A percentile compares a stretch with the other conserved stretches of the same genome.
These are phyloP conservation scores for Psilocybe mexicana DNA, from an alignment of 1,284 basidiomycete genomes.

Conservation along the genomic window DNA sequence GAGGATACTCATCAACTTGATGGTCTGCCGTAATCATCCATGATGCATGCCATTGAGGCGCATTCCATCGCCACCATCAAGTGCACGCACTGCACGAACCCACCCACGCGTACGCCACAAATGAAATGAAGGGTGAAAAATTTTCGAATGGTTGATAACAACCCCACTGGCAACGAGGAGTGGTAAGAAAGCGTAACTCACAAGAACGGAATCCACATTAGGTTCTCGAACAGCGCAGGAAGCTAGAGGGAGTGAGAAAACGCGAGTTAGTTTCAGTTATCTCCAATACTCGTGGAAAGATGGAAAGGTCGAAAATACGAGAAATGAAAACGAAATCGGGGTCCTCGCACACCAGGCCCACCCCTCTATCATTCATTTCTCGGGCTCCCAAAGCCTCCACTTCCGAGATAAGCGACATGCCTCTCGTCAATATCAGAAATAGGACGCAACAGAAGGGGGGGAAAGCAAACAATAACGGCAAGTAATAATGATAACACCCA, in stretches of 20 bases:
- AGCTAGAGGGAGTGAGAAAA: slow-evolving; percentile 28
- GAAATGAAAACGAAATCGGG: slow-evolving; percentile 16
- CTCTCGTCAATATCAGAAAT: too few species aligned
- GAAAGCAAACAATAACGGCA: too few species aligned
- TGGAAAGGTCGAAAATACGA: not conserved
- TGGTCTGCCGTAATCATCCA: too few species aligned
- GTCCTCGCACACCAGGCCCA: not conserved
- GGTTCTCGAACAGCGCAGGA: slow-evolving; percentile 53
- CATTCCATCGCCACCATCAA: not conserved
- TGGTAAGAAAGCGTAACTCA: slow-evolving; percentile 39
- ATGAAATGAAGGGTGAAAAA: not conserved
- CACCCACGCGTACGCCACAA: not conserved
- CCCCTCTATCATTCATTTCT: not conserved
- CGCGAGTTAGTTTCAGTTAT: not conserved
- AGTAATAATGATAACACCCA: slow-evolving; percentile 25
- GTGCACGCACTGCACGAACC: not conserved
- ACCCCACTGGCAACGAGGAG: not conserved
- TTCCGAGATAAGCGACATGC: too few species aligned
- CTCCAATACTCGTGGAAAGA: not conserved
- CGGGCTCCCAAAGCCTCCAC: too few species aligned
- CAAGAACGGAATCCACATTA: slow-evolving; percentile 85
- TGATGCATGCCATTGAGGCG: not conserved
- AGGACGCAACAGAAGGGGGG: too few species aligned
- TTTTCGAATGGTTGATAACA: not conserved
- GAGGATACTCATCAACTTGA: too few species aligned